Evolutionary conservation across 257 asterid genomes (phyloP), one percentile per base, ranked within the genome.

Genomic region (Eucommia ulmoides): DNA sequence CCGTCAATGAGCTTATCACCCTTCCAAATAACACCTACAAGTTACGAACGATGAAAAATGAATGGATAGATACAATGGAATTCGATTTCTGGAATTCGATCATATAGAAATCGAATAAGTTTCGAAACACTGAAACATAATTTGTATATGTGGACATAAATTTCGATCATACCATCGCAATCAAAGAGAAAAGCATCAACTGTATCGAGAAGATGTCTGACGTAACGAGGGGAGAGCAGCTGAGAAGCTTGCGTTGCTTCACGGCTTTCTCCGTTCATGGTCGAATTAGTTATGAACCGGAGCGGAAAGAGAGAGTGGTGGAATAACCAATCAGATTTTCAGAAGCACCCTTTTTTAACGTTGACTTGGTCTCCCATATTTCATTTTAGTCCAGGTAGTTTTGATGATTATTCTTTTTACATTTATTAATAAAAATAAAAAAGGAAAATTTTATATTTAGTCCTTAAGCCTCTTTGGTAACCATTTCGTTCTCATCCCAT

Each of bases 11-110:
- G 65, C 53, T 59, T 68, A 59, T 84, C 94, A 6, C 96, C 97
- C 60, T 79, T 85, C 97, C 97, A 84, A 54, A 89, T 82, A 24
- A 89, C 96, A 38, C 96, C 94, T 89, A 63, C n/a, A n/a, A n/a
- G n/a, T n/a, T n/a, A n/a, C n/a, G n/a, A n/a, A n/a, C n/a, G n/a
- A n/a, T n/a, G n/a, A n/a, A n/a, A n/a, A 18, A 63, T 50, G 21
- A 35, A 19, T 18, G 10, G 20, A 42, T 16, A 15, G 2, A 0
- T 2, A 17, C 51, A 17, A 49, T 1, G 33, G 19, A 17, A 18
- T 14, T 8, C 4, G 7, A 11, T 22, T 3, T 41, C 51, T 35
- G 50, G 4, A 19, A 51, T 44, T 33, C 19, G 14, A 19, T 1
- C 10, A 18, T 2, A 50, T 52, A 10, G 11, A 15, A 7, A 19